Base-by-base conservation (phyloP, 2,329 filamentous ascomycete genomes). In the Monilinia vaccinii-corymbosi region DNA sequence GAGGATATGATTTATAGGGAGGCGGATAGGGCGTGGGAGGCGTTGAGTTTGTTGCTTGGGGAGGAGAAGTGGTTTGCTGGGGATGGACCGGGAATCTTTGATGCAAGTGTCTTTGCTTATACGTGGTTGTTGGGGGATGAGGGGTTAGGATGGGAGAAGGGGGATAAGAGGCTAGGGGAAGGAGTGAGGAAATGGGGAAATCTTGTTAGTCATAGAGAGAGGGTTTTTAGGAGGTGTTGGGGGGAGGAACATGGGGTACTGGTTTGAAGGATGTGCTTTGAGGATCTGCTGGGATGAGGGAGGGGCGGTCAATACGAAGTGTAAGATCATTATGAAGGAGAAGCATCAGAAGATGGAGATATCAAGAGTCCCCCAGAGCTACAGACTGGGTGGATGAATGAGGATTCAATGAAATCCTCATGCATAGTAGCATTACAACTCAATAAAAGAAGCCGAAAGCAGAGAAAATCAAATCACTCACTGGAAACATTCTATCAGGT, bases 41-140 rank as follows among this genome's bases (percentile, higher is more conserved):
- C 86, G 2, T 73, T 90, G 10, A 82, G 83, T 2, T 76, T 73
- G 23, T 68, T 87, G 10, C 75, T 90, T 11, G 83, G 79, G 1
- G 73, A 79, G 0, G 73, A 83, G 42, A 68, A 75, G 21, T 87
- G 84, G 77, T 89, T 88, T 71, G 79, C 66, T 1, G 65, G 61
- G 31, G 62, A 67, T 4, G 64, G 62, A 8, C 90, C 93, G 0
- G 84, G 85, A 0, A 70, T 93, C 28, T 93, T 97, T 67, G 94
- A 99, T 74, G 92, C 93, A 8, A 85, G 84, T 58, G 83, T 97
- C 2, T 97, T 97, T 75, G 86, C 91, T 4, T 99, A 97, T 73
- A 92, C 89, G 0, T 84, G 95, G 72, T 76, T 96, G 55, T 77
- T 97, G 56, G 74, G 96, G 56, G 84, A 88, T 62, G 79, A 84